These are phyloP conservation scores for Hypoxylon fuscum DNA, from an alignment of 495 filamentous ascomycete genomes.

Conservation along the genomic window DNA sequence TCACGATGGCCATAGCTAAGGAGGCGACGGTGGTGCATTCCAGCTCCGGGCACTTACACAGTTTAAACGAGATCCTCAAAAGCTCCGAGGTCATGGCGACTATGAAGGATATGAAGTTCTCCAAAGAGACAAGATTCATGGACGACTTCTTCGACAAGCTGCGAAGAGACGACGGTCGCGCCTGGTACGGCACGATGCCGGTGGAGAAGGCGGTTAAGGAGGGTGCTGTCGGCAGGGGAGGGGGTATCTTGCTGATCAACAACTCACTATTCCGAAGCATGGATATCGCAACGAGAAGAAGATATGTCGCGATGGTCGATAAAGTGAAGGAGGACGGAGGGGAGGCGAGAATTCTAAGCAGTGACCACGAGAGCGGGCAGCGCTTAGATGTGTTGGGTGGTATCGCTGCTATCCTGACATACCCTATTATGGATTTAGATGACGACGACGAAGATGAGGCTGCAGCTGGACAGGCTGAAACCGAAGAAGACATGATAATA, in stretches of 20 bases:
- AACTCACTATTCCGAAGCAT: slow-evolving; percentile 86
- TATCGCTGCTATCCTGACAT: slow-evolving; percentile 90
- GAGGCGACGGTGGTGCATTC: slow-evolving; percentile 81
- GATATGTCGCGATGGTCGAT: slow-evolving; percentile 88
- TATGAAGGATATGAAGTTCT: slow-evolving; percentile 86
- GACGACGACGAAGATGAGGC: slow-evolving; percentile 64
- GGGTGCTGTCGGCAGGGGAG: slow-evolving; percentile 87
- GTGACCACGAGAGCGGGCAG: slow-evolving; percentile 93
- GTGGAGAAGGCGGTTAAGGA: slow-evolving; percentile 87
- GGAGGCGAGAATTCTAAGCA: slow-evolving; percentile 86
- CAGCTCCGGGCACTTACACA: slow-evolving; percentile 83
- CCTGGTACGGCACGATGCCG: slow-evolving; percentile 89
- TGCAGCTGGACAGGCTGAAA: slow-evolving; percentile 32
- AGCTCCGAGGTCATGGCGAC: slow-evolving; percentile 77
- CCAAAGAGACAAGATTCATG: slow-evolving; percentile 83
- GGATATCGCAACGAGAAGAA: slow-evolving; percentile 79
- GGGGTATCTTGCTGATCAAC: slow-evolving; percentile 83
- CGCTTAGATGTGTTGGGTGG: slow-evolving; percentile 84
- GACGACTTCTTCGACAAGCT: slow-evolving; percentile 83
- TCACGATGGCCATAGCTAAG: slow-evolving; percentile 65
- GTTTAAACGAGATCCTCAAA: slow-evolving; percentile 84
- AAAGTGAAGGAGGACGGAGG: slow-evolving; percentile 90
- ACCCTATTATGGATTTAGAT: slow-evolving; percentile 80
- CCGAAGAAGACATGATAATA: slow-evolving; percentile 48
- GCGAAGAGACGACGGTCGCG: slow-evolving; percentile 85